These are phyloP conservation scores for Auricularia auricula-judae DNA, from an alignment of 768 basidiomycete genomes.

Conservation along the genomic window DNA sequence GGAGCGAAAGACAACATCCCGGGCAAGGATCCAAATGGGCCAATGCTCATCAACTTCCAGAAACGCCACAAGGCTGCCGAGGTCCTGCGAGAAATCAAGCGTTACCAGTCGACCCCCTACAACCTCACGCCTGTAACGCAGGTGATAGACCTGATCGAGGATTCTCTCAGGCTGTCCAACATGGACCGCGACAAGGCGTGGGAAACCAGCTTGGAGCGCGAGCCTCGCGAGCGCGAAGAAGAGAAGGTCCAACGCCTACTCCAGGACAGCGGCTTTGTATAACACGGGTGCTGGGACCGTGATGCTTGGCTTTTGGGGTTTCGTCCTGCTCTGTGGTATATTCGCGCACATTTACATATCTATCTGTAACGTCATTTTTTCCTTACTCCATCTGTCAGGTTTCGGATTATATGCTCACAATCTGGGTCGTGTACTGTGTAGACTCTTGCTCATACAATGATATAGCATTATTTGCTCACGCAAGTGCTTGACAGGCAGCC, in stretches of 20 bases:
- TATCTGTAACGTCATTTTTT: not conserved
- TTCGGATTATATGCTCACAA: no score
- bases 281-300: not conserved
- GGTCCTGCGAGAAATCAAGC: conserved; percentile 91
- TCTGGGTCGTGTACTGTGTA: not conserved
- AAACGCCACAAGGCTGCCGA: conserved; percentile 95
- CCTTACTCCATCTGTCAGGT: not conserved
- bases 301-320: not conserved
- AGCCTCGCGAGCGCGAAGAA: conserved; percentile 91
- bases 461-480: no score
- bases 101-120: conserved; percentile 87
- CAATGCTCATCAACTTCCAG: conserved; percentile 80
- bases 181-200: no score
- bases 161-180: conserved; percentile 46
- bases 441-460: not conserved
- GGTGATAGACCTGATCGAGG: conserved; percentile 68
- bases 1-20: conserved; percentile 80
- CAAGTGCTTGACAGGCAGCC: no score
- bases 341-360: not conserved
- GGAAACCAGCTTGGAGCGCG: conserved; percentile 36
- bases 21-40: conserved; percentile 8
- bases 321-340: not conserved
- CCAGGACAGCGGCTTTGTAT: conserved; percentile 83
- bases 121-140: conserved; percentile 61
- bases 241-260: conserved; percentile 90